These are phyloP conservation scores for Fusarium tricinctum DNA, from an alignment of 2,329 filamentous ascomycete genomes.

Conservation along the genomic window DNA sequence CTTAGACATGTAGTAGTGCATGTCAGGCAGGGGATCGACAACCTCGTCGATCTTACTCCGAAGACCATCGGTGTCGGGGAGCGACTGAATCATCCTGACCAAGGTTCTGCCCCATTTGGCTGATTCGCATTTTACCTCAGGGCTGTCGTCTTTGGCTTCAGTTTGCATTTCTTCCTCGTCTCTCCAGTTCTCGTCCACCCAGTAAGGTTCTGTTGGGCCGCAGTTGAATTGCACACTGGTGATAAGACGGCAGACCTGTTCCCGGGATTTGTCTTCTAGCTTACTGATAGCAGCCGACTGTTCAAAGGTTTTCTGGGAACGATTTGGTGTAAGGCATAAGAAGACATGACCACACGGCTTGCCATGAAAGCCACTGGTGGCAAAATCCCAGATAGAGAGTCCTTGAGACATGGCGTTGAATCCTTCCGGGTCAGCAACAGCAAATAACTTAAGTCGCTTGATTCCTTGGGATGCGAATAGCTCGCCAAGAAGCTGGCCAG, in stretches of 20 bases:
- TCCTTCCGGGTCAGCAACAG: constrained; percentile 37
- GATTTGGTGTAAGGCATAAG: constrained; percentile 46
- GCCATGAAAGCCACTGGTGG: constrained; percentile 28
- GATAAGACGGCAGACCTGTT: neutral
- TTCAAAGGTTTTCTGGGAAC: constrained; percentile 17
- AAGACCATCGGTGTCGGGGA: constrained; percentile 21
- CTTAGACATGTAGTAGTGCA: constrained; percentile 25
- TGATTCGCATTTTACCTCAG: neutral
- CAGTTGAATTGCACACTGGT: neutral
- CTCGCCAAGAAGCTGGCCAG: constrained; percentile 27
- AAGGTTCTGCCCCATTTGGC: neutral
- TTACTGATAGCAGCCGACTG: neutral
- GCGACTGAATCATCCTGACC: constrained; percentile 20
- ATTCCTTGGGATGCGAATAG: constrained; percentile 43
- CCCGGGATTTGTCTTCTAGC: neutral
- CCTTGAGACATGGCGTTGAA: constrained; percentile 47
- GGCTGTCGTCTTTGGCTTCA: neutral
- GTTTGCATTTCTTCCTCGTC: neutral
- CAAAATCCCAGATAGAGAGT: constrained; percentile 50
- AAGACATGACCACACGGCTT: constrained; percentile 46
- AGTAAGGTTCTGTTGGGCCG: neutral
- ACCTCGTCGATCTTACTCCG: neutral
- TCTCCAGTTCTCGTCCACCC: neutral
- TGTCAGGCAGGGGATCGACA: neutral
- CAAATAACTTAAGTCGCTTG: constrained; percentile 41